Evolutionary conservation across 495 filamentous ascomycete species (phyloP).

Genomic region (Tuber microsphaerosporum): DNA sequence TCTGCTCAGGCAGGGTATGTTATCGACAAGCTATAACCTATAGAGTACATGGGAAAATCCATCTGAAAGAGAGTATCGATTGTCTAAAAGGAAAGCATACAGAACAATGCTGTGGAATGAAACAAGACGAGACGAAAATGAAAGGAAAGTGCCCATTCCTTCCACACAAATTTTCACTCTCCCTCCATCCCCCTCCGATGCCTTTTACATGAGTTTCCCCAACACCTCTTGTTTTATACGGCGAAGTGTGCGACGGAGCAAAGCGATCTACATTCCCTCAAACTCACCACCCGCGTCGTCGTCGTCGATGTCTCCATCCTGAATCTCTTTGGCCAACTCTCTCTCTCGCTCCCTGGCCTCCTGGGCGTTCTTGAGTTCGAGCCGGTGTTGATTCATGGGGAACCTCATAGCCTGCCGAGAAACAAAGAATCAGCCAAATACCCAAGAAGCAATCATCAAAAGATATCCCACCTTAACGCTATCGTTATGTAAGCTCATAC

Average conservation of each 20-base stretch:
- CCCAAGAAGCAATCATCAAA: slow-evolving; percentile 1
- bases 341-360: slow-evolving; percentile 92
- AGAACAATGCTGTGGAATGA: background rate
- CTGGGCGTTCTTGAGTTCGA: slow-evolving; percentile 95
- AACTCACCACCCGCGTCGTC: slow-evolving; percentile 96
- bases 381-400: slow-evolving; percentile 97
- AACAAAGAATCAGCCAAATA: slow-evolving; percentile 9
- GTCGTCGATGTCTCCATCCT: slow-evolving; percentile 94
- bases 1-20: background rate
- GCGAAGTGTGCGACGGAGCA: background rate
- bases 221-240: background rate
- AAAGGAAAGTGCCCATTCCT: background rate
- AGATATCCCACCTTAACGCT: slow-evolving; percentile 77
- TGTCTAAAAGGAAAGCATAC: slow-evolving; percentile 1
- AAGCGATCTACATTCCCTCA: slow-evolving; percentile 72
- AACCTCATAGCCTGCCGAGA: slow-evolving; percentile 81
- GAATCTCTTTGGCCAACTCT: slow-evolving; percentile 97
- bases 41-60: background rate
- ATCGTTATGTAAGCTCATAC: slow-evolving; percentile 86
- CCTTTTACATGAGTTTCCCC: background rate
- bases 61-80: slow-evolving; percentile 1
- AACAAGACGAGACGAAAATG: background rate
- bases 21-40: background rate
- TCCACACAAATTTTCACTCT: background rate
- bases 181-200: background rate